Percentiles rank a stretch among this genome's conserved stretches.
These are phyloP conservation scores for Angophora floribunda DNA, from an alignment of 345 rosid genomes.

Conservation along the genomic window DNA sequence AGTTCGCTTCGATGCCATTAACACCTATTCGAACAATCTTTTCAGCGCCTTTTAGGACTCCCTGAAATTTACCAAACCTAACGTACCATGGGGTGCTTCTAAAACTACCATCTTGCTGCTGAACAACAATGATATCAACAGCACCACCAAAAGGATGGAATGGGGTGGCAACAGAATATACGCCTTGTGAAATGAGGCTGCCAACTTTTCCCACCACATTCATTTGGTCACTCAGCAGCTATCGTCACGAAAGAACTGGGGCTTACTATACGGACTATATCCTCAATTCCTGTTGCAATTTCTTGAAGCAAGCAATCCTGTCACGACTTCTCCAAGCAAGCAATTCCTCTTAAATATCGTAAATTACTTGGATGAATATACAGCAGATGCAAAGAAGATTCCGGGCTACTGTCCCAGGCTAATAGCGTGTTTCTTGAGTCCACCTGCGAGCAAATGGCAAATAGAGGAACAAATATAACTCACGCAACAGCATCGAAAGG, in stretches of 20 bases:
- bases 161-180: constrained; percentile 86
- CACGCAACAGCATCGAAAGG: neutral
- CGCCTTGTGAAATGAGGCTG: constrained; percentile 77
- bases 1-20: constrained; percentile 67
- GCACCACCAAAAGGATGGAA: constrained; percentile 98
- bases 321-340: neutral
- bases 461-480: neutral
- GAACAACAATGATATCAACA: constrained; percentile 84
- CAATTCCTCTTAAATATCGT: neutral
- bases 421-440: neutral
- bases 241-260: neutral
- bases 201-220: constrained; percentile 87
- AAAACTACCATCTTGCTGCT: constrained; percentile 77
- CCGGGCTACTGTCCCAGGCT: neutral
- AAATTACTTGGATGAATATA: neutral
- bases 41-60: constrained; percentile 82
- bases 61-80: constrained; percentile 92
- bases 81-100: constrained; percentile 93
- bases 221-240: constrained; percentile 31
- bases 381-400: neutral
- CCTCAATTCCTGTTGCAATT: neutral
- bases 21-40: constrained; percentile 72
- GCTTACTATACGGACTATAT: neutral
- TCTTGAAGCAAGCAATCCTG: neutral
- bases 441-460: constrained; percentile 1